Base-by-base conservation (phyloP, 2,329 filamentous ascomycete species). In the Alternaria hordeiaustralica region DNA sequence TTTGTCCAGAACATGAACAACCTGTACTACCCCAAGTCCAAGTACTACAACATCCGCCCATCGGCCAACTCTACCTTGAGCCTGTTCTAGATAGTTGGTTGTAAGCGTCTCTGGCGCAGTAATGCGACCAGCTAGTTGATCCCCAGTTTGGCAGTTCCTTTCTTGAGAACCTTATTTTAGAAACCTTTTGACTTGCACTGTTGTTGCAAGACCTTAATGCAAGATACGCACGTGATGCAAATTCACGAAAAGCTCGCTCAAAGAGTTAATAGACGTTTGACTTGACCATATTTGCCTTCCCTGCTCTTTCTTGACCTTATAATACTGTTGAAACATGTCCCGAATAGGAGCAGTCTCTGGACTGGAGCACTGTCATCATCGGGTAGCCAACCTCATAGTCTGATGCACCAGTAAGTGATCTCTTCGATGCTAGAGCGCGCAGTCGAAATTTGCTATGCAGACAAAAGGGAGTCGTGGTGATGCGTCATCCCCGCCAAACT, bases 11-110 rank as follows among this genome's bases (percentile, higher is more conserved):
- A 53, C 28, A 13, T 36, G n/a, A 72, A 73, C 58, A 67, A 66
- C 50, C 44, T 73, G 12, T 60, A 73, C 66, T 73, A 71, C 61
- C 71, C 71, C 12, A n/a, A 57, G n/a, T 68, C 65, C 25, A 73
- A 70, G 68, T 73, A 73, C 55, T 60, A 71, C 47, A 72, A 72
- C 54, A 65, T 72, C 26, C 66, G 67, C 21, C 44, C 58, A 18
- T 44, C 53, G 3, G 50, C 36, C 2, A 65, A 67, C 64, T 20
- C 30, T 10, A 63, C 43, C 23, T n/a, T 56, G 13, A 18, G 13
- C n/a, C 20, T 18, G 23, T 21, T 45, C 12, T 44, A 55, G 49
- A 41, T 53, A 20, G 28, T 12, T 15, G 18, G 30, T 36, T 15
- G n/a, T 18, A 23, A 15, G 49, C 13, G 15, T 53, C 28, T 25